Base-by-base conservation (phyloP, 805 yeast species). In the Ogataea sp. region DNA sequence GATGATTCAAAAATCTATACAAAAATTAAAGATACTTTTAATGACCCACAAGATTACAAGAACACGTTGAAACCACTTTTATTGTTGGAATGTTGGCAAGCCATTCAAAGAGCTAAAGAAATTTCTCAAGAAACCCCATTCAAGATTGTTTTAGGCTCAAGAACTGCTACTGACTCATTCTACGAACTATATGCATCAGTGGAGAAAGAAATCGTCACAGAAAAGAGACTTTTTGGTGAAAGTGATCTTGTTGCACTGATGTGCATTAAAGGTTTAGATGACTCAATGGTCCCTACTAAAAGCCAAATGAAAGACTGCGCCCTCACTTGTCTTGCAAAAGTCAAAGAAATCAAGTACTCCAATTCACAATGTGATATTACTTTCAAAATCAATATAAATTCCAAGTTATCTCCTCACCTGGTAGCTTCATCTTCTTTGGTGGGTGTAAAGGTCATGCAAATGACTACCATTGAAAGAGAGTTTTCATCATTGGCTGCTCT, bases 391-490 rank as follows among this genome's bases (percentile, higher is more conserved):
- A 62, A 64, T 16, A 74, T 83, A 6, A 64, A 67, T 3, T 59
- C 61, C 27, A 70, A 74, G 4, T 67, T 80, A 68, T 56, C 71
- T 50, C 65, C 75, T 1, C 65, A 71, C 40, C 56, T 89, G 36
- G 68, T 80, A 1, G 83, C 93, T 0, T 73, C 83, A 35, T 61
- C 80, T 7, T 72, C 73, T 17, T 56, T 90, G 4, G 71, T 74
- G 35, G 88, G 80, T 15, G 71, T 87, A 72, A 72, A 75, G 40
- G 81, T 89, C 2, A 80, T 84, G 75, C 93, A 81, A 49, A 78
- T 93, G 88, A 73, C 83, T 1, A 90, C 99, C 0, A 73, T 89
- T 14, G 98, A 93, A 58, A 80, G 99, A 65, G 98, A 93, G 55
- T 94, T 68, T 50, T 73, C 89, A 0, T 83, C 98, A 0, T 62